Base-by-base conservation (phyloP, 2,329 filamentous ascomycete species). In the Ascosphaera acerosa region DNA sequence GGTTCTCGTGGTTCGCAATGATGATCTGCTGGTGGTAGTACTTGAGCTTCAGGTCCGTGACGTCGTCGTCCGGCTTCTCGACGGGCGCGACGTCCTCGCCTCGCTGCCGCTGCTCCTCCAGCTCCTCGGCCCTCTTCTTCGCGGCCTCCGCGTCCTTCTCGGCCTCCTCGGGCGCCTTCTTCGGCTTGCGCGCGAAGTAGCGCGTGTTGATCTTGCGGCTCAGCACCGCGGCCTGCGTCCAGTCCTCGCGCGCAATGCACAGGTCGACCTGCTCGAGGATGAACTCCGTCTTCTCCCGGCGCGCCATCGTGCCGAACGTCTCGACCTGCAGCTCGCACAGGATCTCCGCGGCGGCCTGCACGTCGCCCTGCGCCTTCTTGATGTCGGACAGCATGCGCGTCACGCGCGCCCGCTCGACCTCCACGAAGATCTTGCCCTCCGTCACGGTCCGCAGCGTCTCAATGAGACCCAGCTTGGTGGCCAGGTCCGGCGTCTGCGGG, bases 381-480 rank as follows among this genome's bases (percentile, higher is more conserved):
- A 97, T 94, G 53, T 92, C 70, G 32, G 87, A 94, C 9, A 97
- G 64, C 40, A 91, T 89, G 49, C 75, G 80, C 44, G 87, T 97
- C 36, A 97, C 74, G 42, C 87, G 76, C 40, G 87, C 87, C 42
- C 87, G 73, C 63, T 97, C 87, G 32, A 97, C 87, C 61, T 97
- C 87, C 44, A 97, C 84, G 46, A 97, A 97, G 51, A 97, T 97
- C 75, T 97, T 97, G 57, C 87, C 87, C 56, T 97, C 87, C 6
- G 87, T 97, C 30, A 97, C 84, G 26, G 84, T 94, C 43, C 87
- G 70, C 45, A 97, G 55, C 1, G 84, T 89, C 56, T 97, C 84
- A 46, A 97, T 97, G 36, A 91, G 70, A 15, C 77, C 75, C 34
- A 97, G 62, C 59, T 94, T 97, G 20, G 70, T 81, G 42, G 92